Evolutionary conservation across 345 rosid genomes (phyloP), one percentile per base, ranked within the genome.

Genomic region (Arabidopsis suecica): DNA sequence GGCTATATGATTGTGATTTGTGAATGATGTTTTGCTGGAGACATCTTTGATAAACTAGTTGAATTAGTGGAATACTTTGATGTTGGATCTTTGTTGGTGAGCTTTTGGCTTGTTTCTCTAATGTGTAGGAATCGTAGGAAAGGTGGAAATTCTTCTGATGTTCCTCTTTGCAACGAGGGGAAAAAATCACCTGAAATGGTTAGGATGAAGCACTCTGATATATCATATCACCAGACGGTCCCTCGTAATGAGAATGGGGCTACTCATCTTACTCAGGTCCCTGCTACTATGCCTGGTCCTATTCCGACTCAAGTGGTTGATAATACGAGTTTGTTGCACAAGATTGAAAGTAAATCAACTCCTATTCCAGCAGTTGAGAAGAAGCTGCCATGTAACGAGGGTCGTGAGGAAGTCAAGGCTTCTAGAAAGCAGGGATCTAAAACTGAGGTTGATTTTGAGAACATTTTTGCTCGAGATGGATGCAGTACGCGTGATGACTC

Each of bases 201-300:
- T 77, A 88, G 78, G 61, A 83, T 72, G 79, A 88, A 87, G 76
- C 82, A 83, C 71, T 74, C 82, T 82, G 88, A 84, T 30, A 50
- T 85, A 78, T 85, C 79, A 13, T 75, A 86, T 76, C 66, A 81
- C 54, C 87, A 82, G 75, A 75, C 79, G 12, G 65, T 42, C 33
- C 76, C 67, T 5, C 83, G 76, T n/a, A 70, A 77, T 79, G 80
- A 80, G 76, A 86, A 65, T 38, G 86, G 79, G 82, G 22, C 69
- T 32, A 75, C 72, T 25, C 86, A 77, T 22, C 54, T 77, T 55
- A 87, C 85, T 76, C 83, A 86, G 82, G 80, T 83, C 48, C 45
- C 11, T 38, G 9, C 54, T 38, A 11, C 54, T 44, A 65, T 74
- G 78, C 78, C 25, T 78, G 56, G 7, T 65, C 53, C 38, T 32